Evolutionary conservation across 768 basidiomycete species (phyloP), one percentile per base, ranked within the genome.

Genomic region (Phaffia tasmanica): DNA sequence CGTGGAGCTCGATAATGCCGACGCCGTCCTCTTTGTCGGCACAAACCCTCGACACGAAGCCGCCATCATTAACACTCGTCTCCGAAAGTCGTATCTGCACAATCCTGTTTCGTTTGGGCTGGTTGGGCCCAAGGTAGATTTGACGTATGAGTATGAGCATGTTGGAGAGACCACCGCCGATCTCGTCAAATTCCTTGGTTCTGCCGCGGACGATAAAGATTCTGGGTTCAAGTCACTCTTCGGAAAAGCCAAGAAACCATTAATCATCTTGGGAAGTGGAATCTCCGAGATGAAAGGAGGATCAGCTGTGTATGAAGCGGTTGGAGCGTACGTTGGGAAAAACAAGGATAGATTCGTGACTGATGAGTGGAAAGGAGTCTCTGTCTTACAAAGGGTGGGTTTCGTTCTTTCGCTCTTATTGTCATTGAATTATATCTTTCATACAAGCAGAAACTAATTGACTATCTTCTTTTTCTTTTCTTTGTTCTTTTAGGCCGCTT

Each of bases 41-140:
- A 95, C 92, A 53, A 95, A 98, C 78, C 94, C 94, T 14, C 82
- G 95, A 23, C 93, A 97, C 75, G 95, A 99, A 77, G 95, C 92
- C 5, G 87, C 95, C 25, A 93, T 97, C 64, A 81, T 98, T 71
- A 99, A 98, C 81, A 91, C 93, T 29, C 89, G 95, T 70, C 89
- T 99, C 72, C 84, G 95, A 72, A 93, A 91, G 81, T 86, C 84
- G 72, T 99, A 90, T 88, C 75, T 99, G 70, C 86, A 93, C 74
- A 85, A 85, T 7, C 82, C 84, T 56, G 81, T 93, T 42, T 89
- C 97, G 72, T 82, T 95, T 46, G 95, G 88, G 50, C 77, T 94
- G 46, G 84, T 99, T 66, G 95, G 95, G 32, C 87, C 94, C 76
- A 83, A 87, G 35, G 89, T 85, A 25, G 91, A 95, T 73, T 90